Evolutionary conservation across 805 yeast species (phyloP).

Genomic region (Lipomyces oligophaga): DNA sequence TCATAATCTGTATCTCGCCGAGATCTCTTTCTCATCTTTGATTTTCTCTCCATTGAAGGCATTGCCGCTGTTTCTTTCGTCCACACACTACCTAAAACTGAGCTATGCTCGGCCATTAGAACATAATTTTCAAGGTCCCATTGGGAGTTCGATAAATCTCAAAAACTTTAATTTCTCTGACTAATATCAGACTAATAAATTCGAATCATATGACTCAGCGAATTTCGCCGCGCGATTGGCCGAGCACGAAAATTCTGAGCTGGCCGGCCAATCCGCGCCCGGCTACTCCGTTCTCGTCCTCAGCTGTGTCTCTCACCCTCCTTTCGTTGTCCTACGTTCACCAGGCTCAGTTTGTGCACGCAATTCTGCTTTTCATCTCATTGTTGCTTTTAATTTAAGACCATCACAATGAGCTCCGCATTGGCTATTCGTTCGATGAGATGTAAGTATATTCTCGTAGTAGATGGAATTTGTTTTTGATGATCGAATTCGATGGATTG

Average conservation of each 20-base stretch:
- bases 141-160: constrained; percentile 9
- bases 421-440: constrained; percentile 24
- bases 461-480: too few species aligned
- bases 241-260: background rate
- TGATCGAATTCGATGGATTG: too few species aligned
- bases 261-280: constrained; percentile 2
- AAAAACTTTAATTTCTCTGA: background rate
- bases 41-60: constrained; percentile 3
- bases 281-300: too few species aligned
- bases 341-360: background rate
- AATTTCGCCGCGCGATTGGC: constrained; percentile 3
- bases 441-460: constrained; percentile 7
- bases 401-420: constrained; percentile 23
- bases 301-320: too few species aligned
- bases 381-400: background rate
- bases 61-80: constrained; percentile 6
- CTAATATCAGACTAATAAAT: background rate
- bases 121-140: constrained; percentile 5
- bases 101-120: background rate
- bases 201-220: background rate
- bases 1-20: too few species aligned
- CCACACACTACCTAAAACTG: background rate
- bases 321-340: too few species aligned
- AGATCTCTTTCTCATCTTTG: constrained; percentile 3
- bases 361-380: background rate